Base-by-base conservation (phyloP, 192 early-diverging fungal species). In the Coemansia sp. region DNA sequence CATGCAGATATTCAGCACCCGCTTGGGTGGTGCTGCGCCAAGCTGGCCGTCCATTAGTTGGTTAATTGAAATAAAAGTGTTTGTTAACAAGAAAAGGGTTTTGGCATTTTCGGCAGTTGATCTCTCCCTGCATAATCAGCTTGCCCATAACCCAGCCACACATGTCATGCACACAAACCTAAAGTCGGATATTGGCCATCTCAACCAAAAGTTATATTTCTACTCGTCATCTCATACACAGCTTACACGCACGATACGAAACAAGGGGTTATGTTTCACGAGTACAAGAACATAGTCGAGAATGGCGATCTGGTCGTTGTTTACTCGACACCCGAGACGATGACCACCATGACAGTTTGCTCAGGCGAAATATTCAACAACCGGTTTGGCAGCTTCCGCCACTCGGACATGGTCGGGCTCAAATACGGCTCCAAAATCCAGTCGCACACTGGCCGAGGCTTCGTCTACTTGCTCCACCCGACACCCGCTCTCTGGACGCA, bases 401-500 rank as follows among this genome's bases (percentile, higher is more conserved):
- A 96, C 67, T 66, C 86, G 51, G 83, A 90, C 56, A 91, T 97
- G 84, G 88, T 98, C 56, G 94, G 94, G 17, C 88, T 89, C 59
- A 81, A 87, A 58, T 98, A 87, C 66, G 96, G 96, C 11, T 86
- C 86, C 14, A 93, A 93, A 82, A 61, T 92, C 37, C 66, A 76
- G 17, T 87, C 89, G 23, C 62, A 65, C 21, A 85, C 79, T 14
- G 86, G 85, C 17, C 84, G 77, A 56, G 92, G 90, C 7, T 94
- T 88, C 62, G 82, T 96, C 9, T 93, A 91, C 63, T 73, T 98
- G 17, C 83, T 98, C 17, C 86, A 92, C 47, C 94, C 94, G 8
- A 96, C 95, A 1, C 96, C 96, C 1, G 96, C 96, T 66, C 86
- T 98, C 23, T 98, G 96, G 96, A 98, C 96, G 0, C 78, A 87